A percentile compares a stretch with the other conserved stretches of the same genome.
Conservation (phyloP, 2,329 filamentous ascomycete species). For the Dactylellina leptospora region DNA sequence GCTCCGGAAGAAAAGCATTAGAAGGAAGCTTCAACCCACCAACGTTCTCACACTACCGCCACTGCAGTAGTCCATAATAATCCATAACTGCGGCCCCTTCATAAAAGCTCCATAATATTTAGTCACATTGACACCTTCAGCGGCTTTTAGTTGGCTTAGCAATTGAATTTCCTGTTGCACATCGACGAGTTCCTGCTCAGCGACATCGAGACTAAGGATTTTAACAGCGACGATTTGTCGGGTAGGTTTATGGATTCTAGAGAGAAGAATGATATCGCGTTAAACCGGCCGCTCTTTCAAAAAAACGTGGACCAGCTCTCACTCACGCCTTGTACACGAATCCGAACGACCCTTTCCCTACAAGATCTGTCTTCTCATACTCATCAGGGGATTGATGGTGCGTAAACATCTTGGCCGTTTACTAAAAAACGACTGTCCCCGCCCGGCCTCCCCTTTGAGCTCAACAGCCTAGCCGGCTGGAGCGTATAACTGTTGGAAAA, state of each 20-base stretch:
- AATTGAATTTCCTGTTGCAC: constrained; percentile 75
- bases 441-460: constrained; percentile 37
- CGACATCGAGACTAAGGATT: constrained; percentile 85
- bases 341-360: constrained; percentile 57
- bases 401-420: constrained; percentile 39
- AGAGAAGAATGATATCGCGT: background rate
- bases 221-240: constrained; percentile 74
- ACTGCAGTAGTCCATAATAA: constrained; percentile 85
- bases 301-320: background rate
- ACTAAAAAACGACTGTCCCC: constrained; percentile 13
- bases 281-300: constrained; percentile 2
- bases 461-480: constrained; percentile 42
- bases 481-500: constrained; percentile 25
- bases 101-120: constrained; percentile 80
- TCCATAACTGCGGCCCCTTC: constrained; percentile 83
- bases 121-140: constrained; percentile 80
- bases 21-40: constrained; percentile 61
- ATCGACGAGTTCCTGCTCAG: constrained; percentile 75
- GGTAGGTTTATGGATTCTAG: constrained; percentile 57
- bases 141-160: constrained; percentile 76
- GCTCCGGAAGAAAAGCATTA: constrained; percentile 59
- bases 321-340: constrained; percentile 57
- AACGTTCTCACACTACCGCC: constrained; percentile 81
- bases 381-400: constrained; percentile 47
- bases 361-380: constrained; percentile 54